A percentile compares a stretch with the other conserved stretches of the same genome.
These are phyloP conservation scores for Erysiphe pulchra DNA, from an alignment of 2,329 filamentous ascomycete genomes.

Conservation along the genomic window DNA sequence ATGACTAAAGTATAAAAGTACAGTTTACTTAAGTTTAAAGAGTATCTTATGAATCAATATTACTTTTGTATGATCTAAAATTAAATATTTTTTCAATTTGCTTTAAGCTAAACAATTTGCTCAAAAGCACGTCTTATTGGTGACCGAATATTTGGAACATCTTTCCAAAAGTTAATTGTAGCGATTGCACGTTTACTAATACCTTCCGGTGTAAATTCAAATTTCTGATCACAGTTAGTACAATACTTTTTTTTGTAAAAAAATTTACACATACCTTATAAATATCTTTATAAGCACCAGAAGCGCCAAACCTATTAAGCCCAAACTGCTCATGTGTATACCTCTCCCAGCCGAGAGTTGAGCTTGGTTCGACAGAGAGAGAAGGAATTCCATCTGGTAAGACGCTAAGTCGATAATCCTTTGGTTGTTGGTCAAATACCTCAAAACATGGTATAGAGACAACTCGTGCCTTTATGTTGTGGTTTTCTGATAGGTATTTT, in stretches of 20 bases:
- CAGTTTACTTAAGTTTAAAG: too few species aligned
- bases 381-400: slow-evolving; percentile 85
- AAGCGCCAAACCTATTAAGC: slow-evolving; percentile 95
- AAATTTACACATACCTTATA: slow-evolving; percentile 41
- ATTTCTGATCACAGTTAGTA: slow-evolving; percentile 42
- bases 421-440: slow-evolving; percentile 79
- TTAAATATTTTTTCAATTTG: neutral
- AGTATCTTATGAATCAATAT: neutral
- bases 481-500: slow-evolving; percentile 73
- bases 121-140: slow-evolving; percentile 94
- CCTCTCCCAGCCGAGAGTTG: slow-evolving; percentile 93
- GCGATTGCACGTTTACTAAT: slow-evolving; percentile 81
- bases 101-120: slow-evolving; percentile 54
- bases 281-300: slow-evolving; percentile 89
- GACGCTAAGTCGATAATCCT: slow-evolving; percentile 84
- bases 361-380: slow-evolving; percentile 88
- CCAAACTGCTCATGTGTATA: slow-evolving; percentile 99
- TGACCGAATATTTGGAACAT: slow-evolving; percentile 65
- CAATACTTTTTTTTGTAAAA: neutral
- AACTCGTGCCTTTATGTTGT: slow-evolving; percentile 67
- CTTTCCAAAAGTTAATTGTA: slow-evolving; percentile 96
- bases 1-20: too few species aligned
- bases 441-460: slow-evolving; percentile 94
- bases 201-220: slow-evolving; percentile 95
- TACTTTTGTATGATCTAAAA: neutral